Conservation (phyloP, 768 basidiomycete species). For the Saitozyma podzolica region DNA sequence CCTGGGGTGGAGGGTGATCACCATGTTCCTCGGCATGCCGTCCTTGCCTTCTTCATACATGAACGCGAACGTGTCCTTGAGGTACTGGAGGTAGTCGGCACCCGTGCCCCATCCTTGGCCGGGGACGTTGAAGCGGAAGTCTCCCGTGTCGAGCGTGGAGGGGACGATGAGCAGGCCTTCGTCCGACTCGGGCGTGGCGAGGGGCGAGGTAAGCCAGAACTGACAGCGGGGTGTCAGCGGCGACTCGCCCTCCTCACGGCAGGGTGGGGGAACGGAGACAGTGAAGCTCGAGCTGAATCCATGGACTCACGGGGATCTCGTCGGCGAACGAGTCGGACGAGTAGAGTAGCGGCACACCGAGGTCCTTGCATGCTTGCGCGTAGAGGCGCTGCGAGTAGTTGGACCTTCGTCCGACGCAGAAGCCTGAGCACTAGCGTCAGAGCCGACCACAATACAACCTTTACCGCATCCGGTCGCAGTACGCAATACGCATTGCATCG, state of each 20-base stretch:
- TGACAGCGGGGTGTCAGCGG: slow-evolving; percentile 1
- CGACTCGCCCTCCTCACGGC: slow-evolving; percentile 8
- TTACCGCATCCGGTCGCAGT: neutral
- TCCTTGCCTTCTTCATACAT: slow-evolving; percentile 8
- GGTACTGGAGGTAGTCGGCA: slow-evolving; percentile 14
- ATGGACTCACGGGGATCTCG: slow-evolving; percentile 7
- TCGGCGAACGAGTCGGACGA: slow-evolving; percentile 27
- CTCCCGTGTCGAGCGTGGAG: slow-evolving; percentile 23
- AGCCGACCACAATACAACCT: neutral
- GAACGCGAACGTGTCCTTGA: slow-evolving; percentile 13
- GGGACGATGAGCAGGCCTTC: slow-evolving; percentile 31
- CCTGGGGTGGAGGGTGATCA: slow-evolving; percentile 13
- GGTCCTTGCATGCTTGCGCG: slow-evolving; percentile 11
- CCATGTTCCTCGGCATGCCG: slow-evolving; percentile 14
- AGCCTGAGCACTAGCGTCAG: slow-evolving; percentile 2
- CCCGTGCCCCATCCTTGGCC: slow-evolving; percentile 15
- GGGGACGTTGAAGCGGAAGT: slow-evolving; percentile 18
- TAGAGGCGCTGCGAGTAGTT: slow-evolving; percentile 18
- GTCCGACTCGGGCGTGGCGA: slow-evolving; percentile 4
- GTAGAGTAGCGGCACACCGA: slow-evolving; percentile 20
- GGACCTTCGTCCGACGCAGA: slow-evolving; percentile 13
- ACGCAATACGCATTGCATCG: too few relatives aligned
- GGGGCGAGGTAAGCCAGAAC: slow-evolving; percentile 16
- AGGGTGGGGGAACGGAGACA: slow-evolving; percentile 4
- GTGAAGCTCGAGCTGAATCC: neutral